A percentile compares a stretch with the other conserved stretches of the same genome.
Evolutionary conservation across 352 stramenopile species (phyloP).

Genomic region (Globisporangium abappressorium): DNA sequence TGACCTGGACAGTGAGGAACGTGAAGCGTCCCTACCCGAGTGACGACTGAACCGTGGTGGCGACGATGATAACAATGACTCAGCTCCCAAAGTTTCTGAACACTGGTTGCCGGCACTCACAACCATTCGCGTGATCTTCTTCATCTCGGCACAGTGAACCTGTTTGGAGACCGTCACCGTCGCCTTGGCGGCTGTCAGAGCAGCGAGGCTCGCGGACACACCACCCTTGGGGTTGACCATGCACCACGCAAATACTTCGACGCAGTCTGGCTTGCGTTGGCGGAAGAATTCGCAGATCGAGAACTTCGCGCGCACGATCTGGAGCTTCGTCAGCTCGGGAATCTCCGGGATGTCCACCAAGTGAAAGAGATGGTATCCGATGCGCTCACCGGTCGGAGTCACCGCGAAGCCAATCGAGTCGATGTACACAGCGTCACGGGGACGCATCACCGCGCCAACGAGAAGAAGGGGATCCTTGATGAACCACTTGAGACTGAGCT

Average conservation of each 20-base stretch:
- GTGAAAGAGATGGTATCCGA: not conserved
- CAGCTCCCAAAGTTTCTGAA: too few species aligned
- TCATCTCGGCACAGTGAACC: not conserved
- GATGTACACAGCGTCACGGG: not conserved
- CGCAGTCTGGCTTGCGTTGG: not conserved
- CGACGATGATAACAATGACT: too few species aligned
- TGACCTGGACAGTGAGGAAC: too few species aligned
- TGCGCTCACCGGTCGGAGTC: not conserved
- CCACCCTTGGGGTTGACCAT: not conserved
- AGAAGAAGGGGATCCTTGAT: not conserved
- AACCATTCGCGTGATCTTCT: not conserved
- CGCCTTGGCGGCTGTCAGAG: not conserved
- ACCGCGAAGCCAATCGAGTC: not conserved
- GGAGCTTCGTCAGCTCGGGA: not conserved
- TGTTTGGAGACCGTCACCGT: not conserved
- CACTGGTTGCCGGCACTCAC: too few species aligned
- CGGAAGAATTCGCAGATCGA: conserved; percentile 9
- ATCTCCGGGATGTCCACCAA: conserved; percentile 4
- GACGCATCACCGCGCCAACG: not conserved
- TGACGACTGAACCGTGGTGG: too few species aligned
- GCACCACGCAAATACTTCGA: not conserved
- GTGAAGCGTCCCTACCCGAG: too few species aligned
- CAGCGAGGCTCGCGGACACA: not conserved
- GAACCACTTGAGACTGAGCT: not conserved
- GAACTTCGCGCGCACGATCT: not conserved